Evolutionary conservation across 768 basidiomycete species (phyloP), one percentile per base, ranked within the genome.

Genomic region (Hebeloma cylindrosporum): DNA sequence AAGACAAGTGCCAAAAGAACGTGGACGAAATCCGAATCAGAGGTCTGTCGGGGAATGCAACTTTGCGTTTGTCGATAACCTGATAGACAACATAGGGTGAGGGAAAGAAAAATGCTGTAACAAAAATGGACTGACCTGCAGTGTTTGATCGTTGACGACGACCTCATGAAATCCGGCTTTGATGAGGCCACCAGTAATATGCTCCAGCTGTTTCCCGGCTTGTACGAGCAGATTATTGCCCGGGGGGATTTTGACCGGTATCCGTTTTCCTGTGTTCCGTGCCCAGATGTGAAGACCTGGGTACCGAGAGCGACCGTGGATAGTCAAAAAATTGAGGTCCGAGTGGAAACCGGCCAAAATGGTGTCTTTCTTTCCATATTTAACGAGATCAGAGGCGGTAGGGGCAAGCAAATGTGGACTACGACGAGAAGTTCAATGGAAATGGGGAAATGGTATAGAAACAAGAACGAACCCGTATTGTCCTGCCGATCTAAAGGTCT

Each of bases 101-200:
- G 17, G 30, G 47, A 21, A 47, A 18, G 29, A 14, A 6, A 22
- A 3, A 8, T 7, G 17, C 11, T 17, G 16, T 20, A 14, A 9
- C 29, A 21, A 13, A 22, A 9, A 18, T 32, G 23, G 17, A 58
- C 77, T 52, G 48, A 90, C 91, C 50, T 76, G 69, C 13, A 93
- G 32, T 0, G 94, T 95, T 13, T 75, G 78, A 16, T 82, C 78
- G 43, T 89, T 96, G 29, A 94, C 92, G 5, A 92, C 89, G 4
- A 98, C 94, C 57, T 98, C 94, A 55, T 98, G 94, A 60, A 78
- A 95, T 3, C 94, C 94, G 9, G 94, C 94, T 57, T 88, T 88
- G 60, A 98, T 82, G 21, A 94, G 67, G 0, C 94, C 88, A 11
- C 85, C 87, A 17, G 75, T 82, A 31, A 93, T 69, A 64, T 91